A percentile compares a stretch with the other conserved stretches of the same genome.
These are phyloP conservation scores for Trapa incisa DNA, from an alignment of 345 rosid genomes.

Conservation along the genomic window DNA sequence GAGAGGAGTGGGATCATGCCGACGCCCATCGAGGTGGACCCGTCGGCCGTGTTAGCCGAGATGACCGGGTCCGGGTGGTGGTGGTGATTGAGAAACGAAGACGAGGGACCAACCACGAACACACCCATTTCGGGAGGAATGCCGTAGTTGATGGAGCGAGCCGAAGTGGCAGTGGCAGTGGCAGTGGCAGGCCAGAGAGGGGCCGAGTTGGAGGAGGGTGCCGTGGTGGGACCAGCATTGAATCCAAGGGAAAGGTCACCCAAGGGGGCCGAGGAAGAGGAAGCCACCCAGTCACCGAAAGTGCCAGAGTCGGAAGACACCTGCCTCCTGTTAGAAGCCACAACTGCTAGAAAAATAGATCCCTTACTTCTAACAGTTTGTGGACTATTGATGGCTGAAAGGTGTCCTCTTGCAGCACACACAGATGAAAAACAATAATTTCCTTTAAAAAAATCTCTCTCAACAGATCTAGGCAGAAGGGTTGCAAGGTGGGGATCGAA, in stretches of 20 bases:
- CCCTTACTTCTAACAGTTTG: too few species aligned
- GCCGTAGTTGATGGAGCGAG: constrained; percentile 33
- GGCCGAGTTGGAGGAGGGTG: constrained; percentile 19
- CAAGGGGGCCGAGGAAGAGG: constrained; percentile 39
- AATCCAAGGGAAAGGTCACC: constrained; percentile 97
- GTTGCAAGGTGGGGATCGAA: not conserved
- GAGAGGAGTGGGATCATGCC: constrained; percentile 75
- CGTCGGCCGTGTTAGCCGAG: not conserved
- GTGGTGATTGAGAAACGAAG: constrained; percentile 29
- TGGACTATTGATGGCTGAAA: too few species aligned
- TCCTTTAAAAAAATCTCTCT: too few species aligned
- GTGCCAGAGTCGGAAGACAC: constrained; percentile 85
- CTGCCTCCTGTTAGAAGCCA: constrained; percentile 98
- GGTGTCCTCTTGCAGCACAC: not conserved
- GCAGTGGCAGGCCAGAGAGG: constrained; percentile 34
- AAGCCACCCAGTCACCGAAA: constrained; percentile 74
- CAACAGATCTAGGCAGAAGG: not conserved
- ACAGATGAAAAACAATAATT: not conserved
- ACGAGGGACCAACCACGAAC: constrained; percentile 75
- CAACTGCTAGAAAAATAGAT: constrained; percentile 21
- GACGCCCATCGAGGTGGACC: constrained; percentile 26
- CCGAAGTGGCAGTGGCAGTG: not conserved
- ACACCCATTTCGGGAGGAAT: constrained; percentile 71
- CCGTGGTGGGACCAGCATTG: constrained; percentile 61
- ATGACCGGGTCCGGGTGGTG: constrained; percentile 23